phyloP scores from a whole-genome alignment of 805 yeast genomes.

The Candida quercuum region DNA sequence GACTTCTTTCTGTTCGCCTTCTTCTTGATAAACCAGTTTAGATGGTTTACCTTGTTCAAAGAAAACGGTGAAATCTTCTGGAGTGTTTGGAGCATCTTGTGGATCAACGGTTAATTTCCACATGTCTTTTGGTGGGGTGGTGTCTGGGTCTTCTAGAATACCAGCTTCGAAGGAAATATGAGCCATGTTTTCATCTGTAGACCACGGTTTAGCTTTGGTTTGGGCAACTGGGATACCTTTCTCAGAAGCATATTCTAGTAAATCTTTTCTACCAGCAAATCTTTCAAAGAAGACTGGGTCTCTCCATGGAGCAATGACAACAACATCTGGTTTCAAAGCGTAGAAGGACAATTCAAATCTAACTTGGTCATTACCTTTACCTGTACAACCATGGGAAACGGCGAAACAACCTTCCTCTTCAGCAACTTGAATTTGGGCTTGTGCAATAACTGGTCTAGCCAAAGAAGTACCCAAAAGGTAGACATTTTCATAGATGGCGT shows the following conservation, averaged over 20 bases:
- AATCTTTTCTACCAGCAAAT: conserved; percentile 97
- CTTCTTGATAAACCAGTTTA: conserved; percentile 63
- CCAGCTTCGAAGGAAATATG: conserved; percentile 99
- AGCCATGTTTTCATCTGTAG: conserved; percentile 98
- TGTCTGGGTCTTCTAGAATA: conserved; percentile 96
- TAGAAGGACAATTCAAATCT: conserved; percentile 96
- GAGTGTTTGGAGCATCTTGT: conserved; percentile 85
- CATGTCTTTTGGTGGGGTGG: conserved; percentile 99
- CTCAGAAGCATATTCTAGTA: conserved; percentile 87
- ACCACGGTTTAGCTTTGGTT: conserved; percentile 99
- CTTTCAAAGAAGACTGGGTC: conserved; percentile 89
- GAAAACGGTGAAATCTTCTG: conserved; percentile 81
- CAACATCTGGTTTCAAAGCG: conserved; percentile 95
- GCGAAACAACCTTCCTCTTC: conserved; percentile 98
- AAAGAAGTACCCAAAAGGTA: conserved; percentile 94
- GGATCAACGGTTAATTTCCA: conserved; percentile 99
- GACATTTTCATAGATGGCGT: conserved; percentile 97
- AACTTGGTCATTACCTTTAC: conserved; percentile 99
- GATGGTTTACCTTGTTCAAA: conserved; percentile 86
- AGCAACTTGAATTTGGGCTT: conserved; percentile 97
- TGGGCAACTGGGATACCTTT: conserved; percentile 94
- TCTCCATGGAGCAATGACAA: conserved; percentile 99
- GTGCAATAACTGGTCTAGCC: conserved; percentile 98
- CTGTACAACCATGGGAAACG: conserved; percentile 98
- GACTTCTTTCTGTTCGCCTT: conserved; percentile 51